Base-by-base conservation (phyloP, 192 early-diverging fungal genomes). In the Entomortierella beljakovae region DNA sequence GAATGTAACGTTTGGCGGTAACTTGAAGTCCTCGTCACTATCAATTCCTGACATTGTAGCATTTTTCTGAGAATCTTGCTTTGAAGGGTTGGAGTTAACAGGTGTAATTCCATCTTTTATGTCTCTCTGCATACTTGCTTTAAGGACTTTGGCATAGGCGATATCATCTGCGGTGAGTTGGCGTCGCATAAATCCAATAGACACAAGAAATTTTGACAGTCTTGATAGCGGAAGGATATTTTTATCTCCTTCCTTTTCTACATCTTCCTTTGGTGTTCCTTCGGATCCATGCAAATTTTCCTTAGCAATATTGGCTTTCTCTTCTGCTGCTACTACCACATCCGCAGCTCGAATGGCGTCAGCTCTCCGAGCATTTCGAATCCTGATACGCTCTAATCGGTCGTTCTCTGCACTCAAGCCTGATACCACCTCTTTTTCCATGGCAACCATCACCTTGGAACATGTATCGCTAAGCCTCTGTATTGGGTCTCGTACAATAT, bases 401-500 rank as follows among this genome's bases (percentile, higher is more conserved):
- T 79, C 75, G 20, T 68, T 66, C 26, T 79, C 75, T 0, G 70
- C 75, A 64, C 59, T 69, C 28, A 79, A 55, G 31, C 75, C 75
- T 25, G 66, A 48, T 18, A 79, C 75, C 22, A 79, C 23, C 25
- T 70, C 75, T 4, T 56, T 61, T n/a, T 79, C 75, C 75, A 79
- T 64, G 16, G 56, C 61, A 13, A 70, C 48, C 75, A 79, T 79
- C 34, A 70, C 67, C 26, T 68, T 43, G 0, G 79, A 63, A 29
- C 84, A 87, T 20, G 81, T 69, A 6, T 80, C 55, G 8, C 81
- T 70, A 9, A 87, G 58, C 16, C 71, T 50, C 70, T 84, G 77
- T n/a, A 87, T 54, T 8, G 86, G 86, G 29, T 83, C 84, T 1
- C 81, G 80, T 16, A 87, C 77, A 51, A 83, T 85, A 35, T 83